Evolutionary conservation across 2,329 filamentous ascomycete species (phyloP), one percentile per base, ranked within the genome.

Genomic region (Cryphonectria carpinicola): DNA sequence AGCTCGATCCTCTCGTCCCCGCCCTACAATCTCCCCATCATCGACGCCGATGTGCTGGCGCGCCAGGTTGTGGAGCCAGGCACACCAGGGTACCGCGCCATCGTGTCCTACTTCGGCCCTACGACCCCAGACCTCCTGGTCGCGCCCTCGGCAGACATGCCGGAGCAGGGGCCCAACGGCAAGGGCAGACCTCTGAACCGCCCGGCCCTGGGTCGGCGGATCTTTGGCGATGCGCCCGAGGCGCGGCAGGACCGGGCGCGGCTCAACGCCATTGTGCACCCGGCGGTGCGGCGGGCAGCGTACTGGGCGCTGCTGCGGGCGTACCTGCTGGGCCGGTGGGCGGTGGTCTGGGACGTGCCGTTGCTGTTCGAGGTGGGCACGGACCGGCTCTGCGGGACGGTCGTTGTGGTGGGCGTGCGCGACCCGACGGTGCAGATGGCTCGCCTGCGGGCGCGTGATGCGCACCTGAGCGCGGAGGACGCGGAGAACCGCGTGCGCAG

Each of bases 41-140:
- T 99, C 83, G 96, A 99, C 79, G 95, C 96, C 79, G 96, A 99
- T 83, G 83, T 97, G 69, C 87, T 98, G 72, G 95, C 96, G 64
- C 94, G 95, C 76, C 88, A 96, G 80, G 96, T 98, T 71, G 95
- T 99, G 79, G 94, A 97, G 80, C 96, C 96, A 0, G 96, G 96
- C 39, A 97, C 93, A 7, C 79, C 87, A 17, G 95, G 92, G 75
- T 98, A 98, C 85, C 84, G 87, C 65, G 89, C 91, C 72, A 97
- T 99, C 75, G 88, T 98, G 56, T 82, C 86, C 28, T 86, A 97
- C 81, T 99, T 99, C 80, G 88, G 87, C 0, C 87, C 93, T 39
- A 92, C 88, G 4, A 98, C 95, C 0, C 94, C 95, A 0, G 94
- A 98, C 71, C 88, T 99, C 0, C 89, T 98, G 0, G 86, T 95